phyloP scores from a whole-genome alignment of 2,329 filamentous ascomycete genomes.

The Penicillium sp. region DNA sequence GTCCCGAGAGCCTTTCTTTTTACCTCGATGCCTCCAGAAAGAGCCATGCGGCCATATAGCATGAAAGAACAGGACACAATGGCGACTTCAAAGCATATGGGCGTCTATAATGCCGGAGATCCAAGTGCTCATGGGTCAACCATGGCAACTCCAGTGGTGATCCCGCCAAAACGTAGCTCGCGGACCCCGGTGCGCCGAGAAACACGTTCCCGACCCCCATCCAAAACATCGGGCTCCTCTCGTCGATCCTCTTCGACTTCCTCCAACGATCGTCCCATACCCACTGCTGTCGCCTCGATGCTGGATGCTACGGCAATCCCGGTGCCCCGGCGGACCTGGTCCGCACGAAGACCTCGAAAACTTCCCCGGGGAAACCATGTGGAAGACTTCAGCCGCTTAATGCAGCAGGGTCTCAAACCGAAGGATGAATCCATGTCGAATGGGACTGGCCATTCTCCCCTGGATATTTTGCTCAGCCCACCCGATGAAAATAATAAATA shows the following conservation, averaged over 20 bases:
- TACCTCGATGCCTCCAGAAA: constrained; percentile 28
- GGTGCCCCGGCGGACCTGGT: constrained; percentile 41
- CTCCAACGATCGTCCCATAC: constrained; percentile 42
- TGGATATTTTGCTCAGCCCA: constrained; percentile 53
- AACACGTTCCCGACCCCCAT: constrained; percentile 17
- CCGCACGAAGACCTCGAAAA: constrained; percentile 37
- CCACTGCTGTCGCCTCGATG: constrained; percentile 53
- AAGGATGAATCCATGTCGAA: constrained; percentile 44
- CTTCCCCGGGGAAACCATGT: constrained; percentile 40
- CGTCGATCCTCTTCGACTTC: constrained; percentile 26
- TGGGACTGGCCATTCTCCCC: constrained; percentile 42
- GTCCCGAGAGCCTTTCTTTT: constrained; percentile 39
- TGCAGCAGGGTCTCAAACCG: constrained; percentile 49
- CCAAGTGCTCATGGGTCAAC: constrained; percentile 8
- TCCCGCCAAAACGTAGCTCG: constrained; percentile 31
- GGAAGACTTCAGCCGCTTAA: constrained; percentile 51
- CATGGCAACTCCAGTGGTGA: constrained; percentile 33
- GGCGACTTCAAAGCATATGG: constrained; percentile 11
- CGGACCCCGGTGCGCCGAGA: constrained; percentile 19
- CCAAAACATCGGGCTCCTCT: constrained; percentile 16
- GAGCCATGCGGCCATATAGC: constrained; percentile 10
- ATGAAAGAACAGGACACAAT: constrained; percentile 10
- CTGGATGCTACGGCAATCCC: constrained; percentile 57
- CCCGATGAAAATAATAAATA: constrained; percentile 44
- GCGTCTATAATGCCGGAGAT: constrained; percentile 14